Conservation (phyloP, 108 stramenopile genomes). For the Schizochytrium sp. region DNA sequence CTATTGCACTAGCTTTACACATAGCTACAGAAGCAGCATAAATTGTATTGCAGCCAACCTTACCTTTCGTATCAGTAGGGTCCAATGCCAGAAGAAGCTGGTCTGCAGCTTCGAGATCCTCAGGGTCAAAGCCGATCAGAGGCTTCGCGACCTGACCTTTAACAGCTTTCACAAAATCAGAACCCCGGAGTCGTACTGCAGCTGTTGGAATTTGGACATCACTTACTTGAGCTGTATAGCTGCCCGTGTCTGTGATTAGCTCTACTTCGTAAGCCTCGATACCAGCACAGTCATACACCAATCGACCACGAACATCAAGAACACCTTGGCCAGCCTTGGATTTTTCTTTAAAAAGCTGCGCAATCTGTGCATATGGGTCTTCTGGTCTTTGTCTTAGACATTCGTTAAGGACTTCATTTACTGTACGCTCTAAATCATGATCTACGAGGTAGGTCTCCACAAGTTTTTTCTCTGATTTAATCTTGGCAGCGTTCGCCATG, state of each 20-base stretch:
- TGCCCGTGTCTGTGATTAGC: neutral
- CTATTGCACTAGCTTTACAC: conserved; percentile 8
- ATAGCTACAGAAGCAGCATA: conserved; percentile 54
- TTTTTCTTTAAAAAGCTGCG: neutral
- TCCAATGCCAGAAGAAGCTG: conserved; percentile 44
- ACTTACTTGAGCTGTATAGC: neutral
- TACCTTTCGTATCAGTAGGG: neutral
- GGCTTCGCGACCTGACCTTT: conserved; percentile 6
- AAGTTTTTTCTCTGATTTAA: conserved; percentile 28
- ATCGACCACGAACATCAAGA: neutral
- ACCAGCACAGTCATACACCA: neutral
- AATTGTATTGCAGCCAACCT: conserved; percentile 17
- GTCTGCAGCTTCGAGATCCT: conserved; percentile 33
- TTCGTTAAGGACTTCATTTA: conserved; percentile 45
- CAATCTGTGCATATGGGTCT: conserved; percentile 49
- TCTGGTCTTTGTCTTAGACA: conserved; percentile 40
- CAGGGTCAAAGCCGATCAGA: neutral
- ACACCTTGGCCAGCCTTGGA: conserved; percentile 46
- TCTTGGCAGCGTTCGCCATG: neutral
- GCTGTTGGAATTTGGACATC: neutral
- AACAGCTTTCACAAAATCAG: neutral
- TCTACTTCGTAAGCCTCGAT: neutral
- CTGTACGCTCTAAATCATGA: conserved; percentile 21
- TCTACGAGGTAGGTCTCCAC: conserved; percentile 53
- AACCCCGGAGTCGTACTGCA: neutral